Conservation (phyloP, 192 early-diverging fungal species). For the Mortierella claussenii region DNA sequence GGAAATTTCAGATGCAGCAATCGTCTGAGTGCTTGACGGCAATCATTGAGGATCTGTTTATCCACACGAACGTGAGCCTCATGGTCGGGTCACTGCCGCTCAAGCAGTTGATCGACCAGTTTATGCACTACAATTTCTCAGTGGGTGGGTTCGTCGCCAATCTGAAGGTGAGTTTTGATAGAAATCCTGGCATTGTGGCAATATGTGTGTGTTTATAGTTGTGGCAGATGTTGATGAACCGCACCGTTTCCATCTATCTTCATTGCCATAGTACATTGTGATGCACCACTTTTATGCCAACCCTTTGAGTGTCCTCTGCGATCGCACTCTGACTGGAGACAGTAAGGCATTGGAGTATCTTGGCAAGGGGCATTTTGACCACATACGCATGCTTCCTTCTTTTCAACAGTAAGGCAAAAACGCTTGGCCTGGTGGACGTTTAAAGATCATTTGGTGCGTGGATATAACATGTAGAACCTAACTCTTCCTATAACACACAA, state of each 20-base stretch:
- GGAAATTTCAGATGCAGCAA: constrained; percentile 84
- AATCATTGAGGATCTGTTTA: constrained; percentile 63
- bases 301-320: constrained; percentile 78
- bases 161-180: constrained; percentile 64
- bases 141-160: constrained; percentile 76
- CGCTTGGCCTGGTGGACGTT: no score
- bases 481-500: no score
- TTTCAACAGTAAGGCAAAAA: constrained; percentile 70
- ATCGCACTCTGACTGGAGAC: constrained; percentile 15
- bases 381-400: constrained; percentile 77
- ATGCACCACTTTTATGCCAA: constrained; percentile 92
- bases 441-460: no score
- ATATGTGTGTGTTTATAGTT: no score
- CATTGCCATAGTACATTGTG: constrained; percentile 70
- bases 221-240: no score
- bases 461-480: no score
- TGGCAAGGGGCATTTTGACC: constrained; percentile 66
- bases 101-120: constrained; percentile 82
- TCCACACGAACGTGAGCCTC: constrained; percentile 60
- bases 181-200: no score
- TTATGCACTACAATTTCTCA: constrained; percentile 83
- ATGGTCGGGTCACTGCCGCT: constrained; percentile 78
- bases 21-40: constrained; percentile 74
- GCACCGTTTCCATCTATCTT: no score
- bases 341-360: constrained; percentile 47